Evolutionary conservation across 805 yeast genomes (phyloP), one percentile per base, ranked within the genome.

Genomic region (Helenozyma rhizophorensis): DNA sequence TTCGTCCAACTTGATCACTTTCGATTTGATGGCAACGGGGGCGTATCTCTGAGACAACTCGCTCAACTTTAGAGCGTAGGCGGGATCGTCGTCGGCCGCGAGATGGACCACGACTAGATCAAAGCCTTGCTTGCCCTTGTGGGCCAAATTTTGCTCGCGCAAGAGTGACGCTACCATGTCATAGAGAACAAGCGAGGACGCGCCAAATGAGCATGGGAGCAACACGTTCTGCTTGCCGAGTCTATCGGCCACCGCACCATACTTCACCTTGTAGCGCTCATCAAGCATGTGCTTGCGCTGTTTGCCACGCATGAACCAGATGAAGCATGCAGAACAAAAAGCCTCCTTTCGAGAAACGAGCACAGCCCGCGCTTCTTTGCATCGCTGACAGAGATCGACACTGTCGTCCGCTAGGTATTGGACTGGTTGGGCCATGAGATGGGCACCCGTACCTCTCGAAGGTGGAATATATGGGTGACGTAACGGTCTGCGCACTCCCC

Each of bases 261-360:
- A 87, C 47, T 79, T 73, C 14, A 83, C 89, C 50, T 85, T 83
- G 60, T 73, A 88, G 34, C 69, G 74, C 10, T 83, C 88, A 42
- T 71, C 74, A 53, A 63, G 68, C 87, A 90, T 78, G 50, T 72
- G 83, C 50, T 82, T 83, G 40, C 95, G 68, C 56, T 85, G 88
- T 54, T 89, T 89, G 15, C 85, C 80, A 36, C 81, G 70, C 23
- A 89, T 67, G 52, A 86, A 89, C 38, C 78, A 70, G 14, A 72
- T 51, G 47, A 86, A 90, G 56, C 97, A 89, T 17, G 38, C 36
- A 38, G 63, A 57, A 58, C 94, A 84, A 37, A 81, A 81, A 12
- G 61, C 51, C 49, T 83, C 90, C 40, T 78, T 78, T 31, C 94
- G 58, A 2, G 85, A 68, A 1, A 63, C 46, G 3, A 76, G 52